Evolutionary conservation across 2,329 filamentous ascomycete genomes (phyloP), one percentile per base, ranked within the genome.

Genomic region (Teratosphaeriaceae sp.): DNA sequence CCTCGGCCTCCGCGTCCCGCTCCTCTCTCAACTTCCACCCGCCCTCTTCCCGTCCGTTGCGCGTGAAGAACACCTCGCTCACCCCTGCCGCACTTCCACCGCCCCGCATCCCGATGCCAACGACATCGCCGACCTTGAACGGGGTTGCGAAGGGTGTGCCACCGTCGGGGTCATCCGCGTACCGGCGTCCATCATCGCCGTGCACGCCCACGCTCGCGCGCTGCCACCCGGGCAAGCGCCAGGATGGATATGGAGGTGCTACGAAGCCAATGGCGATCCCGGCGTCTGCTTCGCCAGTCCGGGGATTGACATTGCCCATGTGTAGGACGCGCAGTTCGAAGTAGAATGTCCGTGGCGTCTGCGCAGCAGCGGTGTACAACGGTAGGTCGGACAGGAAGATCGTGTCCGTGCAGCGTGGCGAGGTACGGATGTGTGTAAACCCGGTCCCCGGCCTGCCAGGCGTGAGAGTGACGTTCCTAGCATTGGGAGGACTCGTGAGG

Each of bases 221-320:
- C 59, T 92, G 83, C 86, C 85, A 90, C 2, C 86, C 86, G 0
- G 86, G 86, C 46, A 89, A 74, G 6, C 86, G 76, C 68, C 87
- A 90, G 0, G 75, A 72, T 5, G 86, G 86, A 58, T 88, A 90
- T 6, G 86, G 86, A 37, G 83, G 76, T 1, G 84, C 85, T 0
- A 76, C 68, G 61, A 80, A 88, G 8, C 86, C 86, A 8, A 90
- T 59, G 0, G 80, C 83, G 1, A 89, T 67, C 29, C 76, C 75
- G 3, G 73, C 73, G 12, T 74, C 69, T 16, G 66, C 63, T 19
- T 54, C 54, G 13, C 64, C 55, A 23, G 42, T 48, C 8, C 16
- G 47, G 45, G 12, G 33, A 21, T 20, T 15, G 11, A 49, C 50
- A 13, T 49, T 47, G 40, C 70, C 70, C 42, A 74, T 65, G 15